phyloP scores from a whole-genome alignment of 2,329 filamentous ascomycete genomes.

The Aspergillus thermomutatus region DNA sequence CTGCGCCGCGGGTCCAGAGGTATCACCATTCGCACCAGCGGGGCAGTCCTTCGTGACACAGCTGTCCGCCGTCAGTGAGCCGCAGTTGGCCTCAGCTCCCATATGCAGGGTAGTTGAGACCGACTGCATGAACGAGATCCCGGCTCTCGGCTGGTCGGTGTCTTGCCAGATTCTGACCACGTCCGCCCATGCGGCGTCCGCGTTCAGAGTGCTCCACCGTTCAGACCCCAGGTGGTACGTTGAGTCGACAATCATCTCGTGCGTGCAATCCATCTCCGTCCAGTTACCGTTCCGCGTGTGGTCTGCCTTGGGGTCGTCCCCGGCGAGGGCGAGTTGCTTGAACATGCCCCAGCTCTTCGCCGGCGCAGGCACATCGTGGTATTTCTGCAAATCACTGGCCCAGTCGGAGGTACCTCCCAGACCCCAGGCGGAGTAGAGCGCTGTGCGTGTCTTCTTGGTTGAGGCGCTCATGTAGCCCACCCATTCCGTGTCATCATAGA shows the following conservation, averaged over 20 bases:
- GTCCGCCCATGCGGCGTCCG: slow-evolving; percentile 7
- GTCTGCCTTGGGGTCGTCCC: background rate
- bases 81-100: background rate
- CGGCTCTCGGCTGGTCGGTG: background rate
- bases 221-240: background rate
- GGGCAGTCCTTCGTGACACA: background rate
- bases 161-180: slow-evolving; percentile 6
- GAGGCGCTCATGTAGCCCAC: slow-evolving; percentile 32
- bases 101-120: background rate
- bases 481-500: slow-evolving; percentile 32
- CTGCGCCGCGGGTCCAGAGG: too few species aligned
- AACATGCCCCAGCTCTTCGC: background rate
- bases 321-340: background rate
- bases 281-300: slow-evolving; percentile 7
- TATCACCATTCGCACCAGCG: too few species aligned
- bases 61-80: background rate
- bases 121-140: slow-evolving; percentile 1
- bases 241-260: background rate
- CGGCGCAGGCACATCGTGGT: background rate
- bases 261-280: slow-evolving; percentile 5
- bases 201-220: slow-evolving; percentile 1
- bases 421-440: slow-evolving; percentile 17
- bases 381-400: slow-evolving; percentile 29
- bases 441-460: slow-evolving; percentile 18
- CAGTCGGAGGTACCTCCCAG: slow-evolving; percentile 32